Percentiles rank a stretch among this genome's conserved stretches.
Conservation (phyloP, 352 stramenopile genomes). For the Phytophthora lateralis region DNA sequence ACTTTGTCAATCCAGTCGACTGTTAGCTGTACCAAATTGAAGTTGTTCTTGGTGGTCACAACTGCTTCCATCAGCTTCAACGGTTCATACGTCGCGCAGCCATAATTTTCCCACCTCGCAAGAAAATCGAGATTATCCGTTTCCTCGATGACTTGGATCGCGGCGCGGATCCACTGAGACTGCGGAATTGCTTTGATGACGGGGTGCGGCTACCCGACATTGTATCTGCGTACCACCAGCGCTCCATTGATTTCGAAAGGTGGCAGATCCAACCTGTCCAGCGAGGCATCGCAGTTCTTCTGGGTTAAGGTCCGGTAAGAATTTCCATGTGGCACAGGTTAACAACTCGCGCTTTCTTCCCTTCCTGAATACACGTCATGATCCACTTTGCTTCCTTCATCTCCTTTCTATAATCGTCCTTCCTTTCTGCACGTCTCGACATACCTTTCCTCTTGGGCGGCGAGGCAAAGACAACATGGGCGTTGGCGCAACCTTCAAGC, state of each 20-base stretch:
- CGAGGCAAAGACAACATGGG: background rate
- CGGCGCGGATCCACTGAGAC: background rate
- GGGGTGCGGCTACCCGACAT: background rate
- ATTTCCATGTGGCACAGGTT: constrained; percentile 14
- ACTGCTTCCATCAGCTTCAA: constrained; percentile 9
- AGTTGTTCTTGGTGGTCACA: constrained; percentile 5
- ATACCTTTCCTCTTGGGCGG: background rate
- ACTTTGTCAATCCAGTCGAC: constrained; percentile 19
- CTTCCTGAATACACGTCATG: background rate
- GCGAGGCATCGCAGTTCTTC: background rate
- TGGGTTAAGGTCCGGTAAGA: background rate
- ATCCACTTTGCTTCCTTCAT: constrained; percentile 7
- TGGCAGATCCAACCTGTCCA: background rate
- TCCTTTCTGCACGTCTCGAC: constrained; percentile 2
- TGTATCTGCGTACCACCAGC: background rate
- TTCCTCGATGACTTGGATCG: constrained; percentile 2
- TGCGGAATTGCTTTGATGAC: constrained; percentile 4
- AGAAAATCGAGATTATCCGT: constrained; percentile 1
- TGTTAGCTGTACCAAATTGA: constrained; percentile 8
- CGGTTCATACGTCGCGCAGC: constrained; percentile 13
- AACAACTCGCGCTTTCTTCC: background rate
- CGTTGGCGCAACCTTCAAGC: background rate
- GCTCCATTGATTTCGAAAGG: background rate
- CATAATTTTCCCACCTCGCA: constrained; percentile 9
- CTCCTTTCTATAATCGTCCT: background rate